Percentiles rank a stretch among this genome's conserved stretches.
phyloP scores from a whole-genome alignment of 305 asterid genomes.

The Solanum hybrid region DNA sequence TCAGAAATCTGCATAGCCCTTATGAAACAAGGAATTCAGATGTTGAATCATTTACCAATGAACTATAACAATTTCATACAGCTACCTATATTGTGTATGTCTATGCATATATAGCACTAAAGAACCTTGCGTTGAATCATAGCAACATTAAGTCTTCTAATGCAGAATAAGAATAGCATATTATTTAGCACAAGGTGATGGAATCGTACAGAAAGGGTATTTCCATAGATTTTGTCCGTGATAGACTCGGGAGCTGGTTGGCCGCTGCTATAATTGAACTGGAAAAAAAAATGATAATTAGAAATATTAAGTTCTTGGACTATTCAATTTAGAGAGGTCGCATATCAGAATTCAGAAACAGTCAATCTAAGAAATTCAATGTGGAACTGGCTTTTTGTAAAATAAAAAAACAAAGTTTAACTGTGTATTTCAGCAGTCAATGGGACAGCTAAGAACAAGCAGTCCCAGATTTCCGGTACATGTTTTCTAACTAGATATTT shows the following conservation, averaged over 20 bases:
- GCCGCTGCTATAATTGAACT: constrained; percentile 97
- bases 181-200: neutral
- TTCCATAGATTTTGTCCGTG: constrained; percentile 93
- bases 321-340: neutral
- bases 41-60: constrained; percentile 3
- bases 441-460: neutral
- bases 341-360: neutral
- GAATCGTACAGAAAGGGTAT: constrained; percentile 83
- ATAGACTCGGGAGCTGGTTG: constrained; percentile 98
- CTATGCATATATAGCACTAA: neutral
- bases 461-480: neutral
- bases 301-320: neutral
- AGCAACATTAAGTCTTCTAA: neutral
- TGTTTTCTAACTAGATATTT: constrained; percentile 9
- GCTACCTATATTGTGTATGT: neutral
- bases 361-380: neutral
- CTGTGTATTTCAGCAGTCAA: neutral
- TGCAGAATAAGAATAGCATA: neutral
- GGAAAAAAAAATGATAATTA: constrained; percentile 22
- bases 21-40: constrained; percentile 21
- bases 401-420: neutral
- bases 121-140: neutral
- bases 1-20: constrained; percentile 61
- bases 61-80: neutral
- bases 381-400: neutral